Conservation (phyloP, 1,284 basidiomycete species). For the Coniferiporia sulphurascens region DNA sequence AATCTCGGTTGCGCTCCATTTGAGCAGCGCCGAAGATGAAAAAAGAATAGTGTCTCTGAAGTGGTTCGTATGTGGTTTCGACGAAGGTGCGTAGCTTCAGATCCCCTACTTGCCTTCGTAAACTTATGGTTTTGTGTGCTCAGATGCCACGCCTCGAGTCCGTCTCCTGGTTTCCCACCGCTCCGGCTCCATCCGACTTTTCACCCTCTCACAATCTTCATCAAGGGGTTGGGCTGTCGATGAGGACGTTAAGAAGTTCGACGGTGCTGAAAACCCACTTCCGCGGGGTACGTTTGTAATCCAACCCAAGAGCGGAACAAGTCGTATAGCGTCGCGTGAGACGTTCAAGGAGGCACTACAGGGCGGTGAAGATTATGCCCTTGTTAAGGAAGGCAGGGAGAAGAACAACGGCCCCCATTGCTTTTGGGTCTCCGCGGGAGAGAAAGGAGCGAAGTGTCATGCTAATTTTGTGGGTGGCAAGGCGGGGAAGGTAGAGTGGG, state of each 20-base stretch:
- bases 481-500: conserved; percentile 55
- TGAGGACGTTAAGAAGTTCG: conserved; percentile 33
- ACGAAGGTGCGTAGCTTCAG: conserved; percentile 38
- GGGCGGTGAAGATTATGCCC: conserved; percentile 20
- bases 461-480: conserved; percentile 58
- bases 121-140: background rate
- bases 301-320: conserved; percentile 51
- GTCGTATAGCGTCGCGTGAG: conserved; percentile 39
- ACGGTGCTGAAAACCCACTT: conserved; percentile 49
- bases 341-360: conserved; percentile 32
- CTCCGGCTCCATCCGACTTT: conserved; percentile 58
- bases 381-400: conserved; percentile 23
- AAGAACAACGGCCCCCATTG: conserved; percentile 28
- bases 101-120: background rate
- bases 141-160: conserved; percentile 49
- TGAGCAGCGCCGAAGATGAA: conserved; percentile 28
- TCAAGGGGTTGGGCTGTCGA: conserved; percentile 45
- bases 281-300: conserved; percentile 54
- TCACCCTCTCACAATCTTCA: conserved; percentile 43
- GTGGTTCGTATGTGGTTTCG: conserved; percentile 61
- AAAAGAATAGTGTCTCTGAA: conserved; percentile 50
- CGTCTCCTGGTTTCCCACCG: conserved; percentile 58
- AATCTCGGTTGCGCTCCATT: conserved; percentile 29
- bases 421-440: conserved; percentile 51
- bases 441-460: conserved; percentile 50